Conservation (phyloP, 345 rosid genomes). For the Aquilaria sinensis region DNA sequence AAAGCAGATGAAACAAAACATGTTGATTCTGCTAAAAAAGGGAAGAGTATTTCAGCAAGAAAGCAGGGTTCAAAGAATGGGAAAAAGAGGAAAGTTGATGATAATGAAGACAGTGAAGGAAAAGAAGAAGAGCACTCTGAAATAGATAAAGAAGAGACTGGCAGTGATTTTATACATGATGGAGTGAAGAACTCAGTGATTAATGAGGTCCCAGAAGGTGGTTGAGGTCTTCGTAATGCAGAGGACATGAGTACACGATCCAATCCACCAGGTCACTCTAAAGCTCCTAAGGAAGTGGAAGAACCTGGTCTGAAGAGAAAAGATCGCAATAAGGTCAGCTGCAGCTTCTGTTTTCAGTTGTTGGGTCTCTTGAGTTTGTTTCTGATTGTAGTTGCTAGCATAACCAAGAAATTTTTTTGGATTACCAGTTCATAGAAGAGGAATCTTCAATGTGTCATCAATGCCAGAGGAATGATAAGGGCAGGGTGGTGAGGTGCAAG, state of each 20-base stretch:
- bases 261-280: too few species aligned
- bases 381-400: too few species aligned
- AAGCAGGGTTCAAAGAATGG: background rate
- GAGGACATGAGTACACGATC: background rate
- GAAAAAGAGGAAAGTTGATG: background rate
- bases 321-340: background rate
- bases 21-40: background rate
- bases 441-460: constrained; percentile 45
- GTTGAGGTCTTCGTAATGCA: background rate
- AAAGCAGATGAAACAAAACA: background rate
- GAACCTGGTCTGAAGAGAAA: background rate
- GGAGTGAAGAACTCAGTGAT: background rate
- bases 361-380: background rate
- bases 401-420: background rate
- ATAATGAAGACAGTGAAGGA: background rate
- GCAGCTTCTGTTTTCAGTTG: background rate
- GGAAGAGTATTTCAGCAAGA: background rate
- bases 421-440: constrained; percentile 1
- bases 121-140: background rate
- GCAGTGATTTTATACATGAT: background rate
- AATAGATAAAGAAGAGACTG: background rate
- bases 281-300: background rate
- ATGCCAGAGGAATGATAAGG: constrained; percentile 49
- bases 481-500: constrained; percentile 34
- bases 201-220: background rate